Conservation (phyloP, 2,329 filamentous ascomycete genomes). For the Coleophoma eucalyptorum region DNA sequence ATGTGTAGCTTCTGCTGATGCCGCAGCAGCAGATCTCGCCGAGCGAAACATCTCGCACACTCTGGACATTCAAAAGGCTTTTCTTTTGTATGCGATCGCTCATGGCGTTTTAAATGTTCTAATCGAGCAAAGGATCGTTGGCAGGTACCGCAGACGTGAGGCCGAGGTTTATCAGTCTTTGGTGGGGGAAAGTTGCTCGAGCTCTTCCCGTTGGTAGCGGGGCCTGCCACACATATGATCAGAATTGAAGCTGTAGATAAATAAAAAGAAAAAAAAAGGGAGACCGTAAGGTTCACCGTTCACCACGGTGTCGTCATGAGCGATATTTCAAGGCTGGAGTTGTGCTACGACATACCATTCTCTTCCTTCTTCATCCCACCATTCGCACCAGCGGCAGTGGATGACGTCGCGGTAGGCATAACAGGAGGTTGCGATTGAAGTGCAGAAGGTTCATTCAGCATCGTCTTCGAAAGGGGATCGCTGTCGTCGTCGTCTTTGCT, state of each 20-base stretch:
- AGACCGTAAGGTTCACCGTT: too few relatives aligned
- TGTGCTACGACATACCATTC: slow-evolving; percentile 20
- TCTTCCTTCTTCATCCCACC: slow-evolving; percentile 22
- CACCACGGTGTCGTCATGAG: too few relatives aligned
- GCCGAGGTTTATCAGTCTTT: slow-evolving; percentile 95
- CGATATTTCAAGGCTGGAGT: too few relatives aligned
- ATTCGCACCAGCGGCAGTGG: slow-evolving; percentile 14
- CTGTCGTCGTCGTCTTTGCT: slow-evolving; percentile 2
- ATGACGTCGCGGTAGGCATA: slow-evolving; percentile 27
- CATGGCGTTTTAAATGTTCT: slow-evolving; percentile 95
- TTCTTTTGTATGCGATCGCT: slow-evolving; percentile 94
- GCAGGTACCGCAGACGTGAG: slow-evolving; percentile 90
- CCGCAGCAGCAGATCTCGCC: slow-evolving; percentile 83
- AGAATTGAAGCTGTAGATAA: not conserved
- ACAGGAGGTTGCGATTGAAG: slow-evolving; percentile 17
- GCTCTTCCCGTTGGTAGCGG: slow-evolving; percentile 14
- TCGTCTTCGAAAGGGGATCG: slow-evolving; percentile 10
- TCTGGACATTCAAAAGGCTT: slow-evolving; percentile 98
- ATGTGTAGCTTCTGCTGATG: slow-evolving; percentile 99
- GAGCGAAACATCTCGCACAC: slow-evolving; percentile 90
- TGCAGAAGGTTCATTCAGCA: slow-evolving; percentile 21
- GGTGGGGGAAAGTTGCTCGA: slow-evolving; percentile 60
- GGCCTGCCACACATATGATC: not conserved
- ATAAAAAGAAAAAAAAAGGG: too few relatives aligned
- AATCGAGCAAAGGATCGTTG: slow-evolving; percentile 88